Conservation (phyloP, 148 eudicot species). For the Oxyria digyna region DNA sequence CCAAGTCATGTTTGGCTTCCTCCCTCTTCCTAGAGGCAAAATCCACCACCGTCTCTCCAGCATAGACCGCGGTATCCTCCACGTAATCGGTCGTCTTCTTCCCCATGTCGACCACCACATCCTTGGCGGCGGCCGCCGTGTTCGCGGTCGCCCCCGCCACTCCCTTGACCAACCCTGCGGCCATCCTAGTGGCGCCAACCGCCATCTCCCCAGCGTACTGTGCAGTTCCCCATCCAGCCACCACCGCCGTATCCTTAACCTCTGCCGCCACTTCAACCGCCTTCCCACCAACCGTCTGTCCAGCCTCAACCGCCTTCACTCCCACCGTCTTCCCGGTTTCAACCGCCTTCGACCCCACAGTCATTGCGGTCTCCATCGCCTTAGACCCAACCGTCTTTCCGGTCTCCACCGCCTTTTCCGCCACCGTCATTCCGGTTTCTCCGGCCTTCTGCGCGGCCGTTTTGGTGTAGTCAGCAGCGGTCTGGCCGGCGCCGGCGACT, state of each 20-base stretch:
- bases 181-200: conserved; percentile 4
- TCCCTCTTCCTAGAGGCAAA: conserved; percentile 7
- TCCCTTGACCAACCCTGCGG: conserved; percentile 9
- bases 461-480: conserved; percentile 1
- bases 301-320: neutral
- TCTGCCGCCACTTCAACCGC: conserved; percentile 5
- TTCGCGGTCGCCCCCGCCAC: conserved; percentile 1
- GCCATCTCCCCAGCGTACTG: conserved; percentile 9
- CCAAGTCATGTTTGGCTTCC: conserved; percentile 6
- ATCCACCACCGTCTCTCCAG: conserved; percentile 9
- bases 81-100: conserved; percentile 4
- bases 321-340: neutral
- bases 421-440: neutral
- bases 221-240: conserved; percentile 7
- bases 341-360: neutral
- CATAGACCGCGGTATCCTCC: neutral
- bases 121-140: conserved; percentile 7
- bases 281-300: neutral
- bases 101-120: neutral
- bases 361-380: neutral
- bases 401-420: conserved; percentile 1
- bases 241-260: conserved; percentile 6
- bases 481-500: neutral
- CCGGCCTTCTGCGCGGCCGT: neutral
- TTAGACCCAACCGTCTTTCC: neutral